phyloP scores from a whole-genome alignment of 1,139 yeast genomes.

The Candida sp. region DNA sequence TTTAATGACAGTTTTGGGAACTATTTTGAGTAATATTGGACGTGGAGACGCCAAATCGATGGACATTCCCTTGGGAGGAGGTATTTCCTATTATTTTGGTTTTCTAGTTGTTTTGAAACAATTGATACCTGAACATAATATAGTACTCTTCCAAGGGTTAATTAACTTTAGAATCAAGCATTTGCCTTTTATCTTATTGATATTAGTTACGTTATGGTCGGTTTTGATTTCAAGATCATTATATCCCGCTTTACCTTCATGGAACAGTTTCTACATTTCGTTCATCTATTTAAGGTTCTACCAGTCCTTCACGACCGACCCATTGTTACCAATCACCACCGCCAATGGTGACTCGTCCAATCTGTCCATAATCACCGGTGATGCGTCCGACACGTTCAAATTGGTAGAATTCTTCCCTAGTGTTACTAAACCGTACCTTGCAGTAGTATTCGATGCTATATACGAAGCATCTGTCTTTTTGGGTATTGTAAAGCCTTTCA shows the following conservation, averaged over 20 bases:
- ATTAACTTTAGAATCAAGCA: constrained; percentile 71
- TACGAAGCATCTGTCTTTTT: constrained; percentile 55
- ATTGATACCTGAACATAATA: constrained; percentile 82
- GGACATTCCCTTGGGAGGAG: constrained; percentile 63
- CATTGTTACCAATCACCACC: constrained; percentile 34
- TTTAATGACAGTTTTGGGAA: constrained; percentile 39
- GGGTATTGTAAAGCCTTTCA: constrained; percentile 62
- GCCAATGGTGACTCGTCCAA: constrained; percentile 20
- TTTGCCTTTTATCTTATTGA: constrained; percentile 60
- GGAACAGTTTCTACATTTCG: constrained; percentile 64
- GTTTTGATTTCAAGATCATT: constrained; percentile 29
- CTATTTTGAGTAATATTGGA: constrained; percentile 37
- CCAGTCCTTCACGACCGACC: constrained; percentile 46
- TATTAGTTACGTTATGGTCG: constrained; percentile 45
- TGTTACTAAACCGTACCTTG: constrained; percentile 47
- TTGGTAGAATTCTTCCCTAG: constrained; percentile 80
- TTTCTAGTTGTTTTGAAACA: constrained; percentile 86
- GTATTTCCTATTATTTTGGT: constrained; percentile 67
- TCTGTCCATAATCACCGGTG: constrained; percentile 54
- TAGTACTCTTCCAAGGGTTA: constrained; percentile 60
- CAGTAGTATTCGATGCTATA: constrained; percentile 49
- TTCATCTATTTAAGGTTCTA: constrained; percentile 78
- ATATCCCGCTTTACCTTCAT: constrained; percentile 63
- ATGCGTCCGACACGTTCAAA: constrained; percentile 88
- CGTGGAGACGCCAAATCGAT: constrained; percentile 36